phyloP scores from a whole-genome alignment of 2,329 filamentous ascomycete species.

The Colletotrichum gigasporum region DNA sequence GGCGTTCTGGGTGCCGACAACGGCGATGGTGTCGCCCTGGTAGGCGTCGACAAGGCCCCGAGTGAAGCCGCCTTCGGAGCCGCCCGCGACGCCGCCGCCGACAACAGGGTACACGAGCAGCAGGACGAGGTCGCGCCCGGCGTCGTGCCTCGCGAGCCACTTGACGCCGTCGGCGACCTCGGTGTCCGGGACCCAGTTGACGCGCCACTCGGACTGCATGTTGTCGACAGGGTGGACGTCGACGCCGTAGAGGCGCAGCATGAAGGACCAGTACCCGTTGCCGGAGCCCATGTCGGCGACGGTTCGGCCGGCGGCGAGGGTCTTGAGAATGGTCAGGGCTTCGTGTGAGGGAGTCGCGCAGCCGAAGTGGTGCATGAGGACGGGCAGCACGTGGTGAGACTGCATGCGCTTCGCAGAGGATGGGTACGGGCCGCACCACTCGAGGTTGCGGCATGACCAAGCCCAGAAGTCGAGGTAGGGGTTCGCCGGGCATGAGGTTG shows the following conservation, averaged over 20 bases:
- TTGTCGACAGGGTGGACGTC: conserved; percentile 72
- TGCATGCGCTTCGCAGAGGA: conserved; percentile 60
- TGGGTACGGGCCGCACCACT: conserved; percentile 70
- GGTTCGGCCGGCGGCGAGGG: conserved; percentile 60
- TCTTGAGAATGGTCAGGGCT: conserved; percentile 66
- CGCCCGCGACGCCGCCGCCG: conserved; percentile 70
- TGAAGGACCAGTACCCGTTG: conserved; percentile 80
- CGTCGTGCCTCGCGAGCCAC: conserved; percentile 61
- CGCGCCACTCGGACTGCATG: conserved; percentile 73
- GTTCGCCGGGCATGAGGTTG: conserved; percentile 55
- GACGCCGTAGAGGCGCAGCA: conserved; percentile 69
- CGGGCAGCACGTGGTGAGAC: conserved; percentile 74
- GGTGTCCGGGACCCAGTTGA: conserved; percentile 75
- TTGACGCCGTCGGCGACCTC: conserved; percentile 66
- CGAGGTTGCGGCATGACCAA: conserved; percentile 70
- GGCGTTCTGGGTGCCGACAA: conserved; percentile 77
- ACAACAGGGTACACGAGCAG: conserved; percentile 80
- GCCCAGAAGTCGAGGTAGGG: conserved; percentile 75
- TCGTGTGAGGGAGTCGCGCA: conserved; percentile 77
- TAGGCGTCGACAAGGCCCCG: conserved; percentile 68
- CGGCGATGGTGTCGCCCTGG: conserved; percentile 70
- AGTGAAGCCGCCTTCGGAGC: conserved; percentile 72
- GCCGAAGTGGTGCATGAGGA: conserved; percentile 83
- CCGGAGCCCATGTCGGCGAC: conserved; percentile 76
- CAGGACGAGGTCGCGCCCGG: conserved; percentile 66